A percentile compares a stretch with the other conserved stretches of the same genome.
Conservation (phyloP, 768 basidiomycete genomes). For the Psilocybe subaeruginosa region DNA sequence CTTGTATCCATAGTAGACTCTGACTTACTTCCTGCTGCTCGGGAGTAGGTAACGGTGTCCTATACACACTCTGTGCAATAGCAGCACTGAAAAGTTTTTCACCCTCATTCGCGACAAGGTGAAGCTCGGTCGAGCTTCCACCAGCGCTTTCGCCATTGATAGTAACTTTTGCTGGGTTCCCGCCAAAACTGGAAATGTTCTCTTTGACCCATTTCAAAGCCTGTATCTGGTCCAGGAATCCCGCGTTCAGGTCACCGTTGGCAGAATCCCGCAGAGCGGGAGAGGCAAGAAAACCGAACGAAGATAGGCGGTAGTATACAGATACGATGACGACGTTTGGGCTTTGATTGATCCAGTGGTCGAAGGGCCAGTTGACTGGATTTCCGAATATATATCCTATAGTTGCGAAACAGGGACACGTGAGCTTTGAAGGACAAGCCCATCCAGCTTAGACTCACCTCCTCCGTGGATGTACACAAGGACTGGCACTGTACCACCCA, state of each 20-base stretch:
- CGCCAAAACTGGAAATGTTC: slow-evolving; percentile 66
- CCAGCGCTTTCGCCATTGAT: slow-evolving; percentile 68
- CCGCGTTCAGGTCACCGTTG: slow-evolving; percentile 54
- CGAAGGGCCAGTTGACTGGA: slow-evolving; percentile 67
- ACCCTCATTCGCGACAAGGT: slow-evolving; percentile 48
- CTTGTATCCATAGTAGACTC: background rate
- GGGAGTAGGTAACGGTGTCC: slow-evolving; percentile 51
- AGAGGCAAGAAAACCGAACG: slow-evolving; percentile 62
- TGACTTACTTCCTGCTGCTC: slow-evolving; percentile 53
- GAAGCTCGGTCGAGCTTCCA: slow-evolving; percentile 58
- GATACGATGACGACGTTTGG: slow-evolving; percentile 67
- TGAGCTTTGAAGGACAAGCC: background rate
- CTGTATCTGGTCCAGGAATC: slow-evolving; percentile 61
- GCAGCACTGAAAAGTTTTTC: slow-evolving; percentile 51
- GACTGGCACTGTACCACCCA: slow-evolving; percentile 39
- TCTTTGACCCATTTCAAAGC: slow-evolving; percentile 67
- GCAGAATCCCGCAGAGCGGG: slow-evolving; percentile 45
- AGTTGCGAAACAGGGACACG: background rate
- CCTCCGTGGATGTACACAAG: slow-evolving; percentile 55
- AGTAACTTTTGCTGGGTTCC: slow-evolving; percentile 58
- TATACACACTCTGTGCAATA: slow-evolving; percentile 65
- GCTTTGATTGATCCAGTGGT: slow-evolving; percentile 64
- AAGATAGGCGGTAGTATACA: slow-evolving; percentile 65
- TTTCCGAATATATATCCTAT: slow-evolving; percentile 62
- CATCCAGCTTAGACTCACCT: slow-evolving; percentile 24